Conservation (phyloP, 352 stramenopile species). For the Pythium periplocum region DNA sequence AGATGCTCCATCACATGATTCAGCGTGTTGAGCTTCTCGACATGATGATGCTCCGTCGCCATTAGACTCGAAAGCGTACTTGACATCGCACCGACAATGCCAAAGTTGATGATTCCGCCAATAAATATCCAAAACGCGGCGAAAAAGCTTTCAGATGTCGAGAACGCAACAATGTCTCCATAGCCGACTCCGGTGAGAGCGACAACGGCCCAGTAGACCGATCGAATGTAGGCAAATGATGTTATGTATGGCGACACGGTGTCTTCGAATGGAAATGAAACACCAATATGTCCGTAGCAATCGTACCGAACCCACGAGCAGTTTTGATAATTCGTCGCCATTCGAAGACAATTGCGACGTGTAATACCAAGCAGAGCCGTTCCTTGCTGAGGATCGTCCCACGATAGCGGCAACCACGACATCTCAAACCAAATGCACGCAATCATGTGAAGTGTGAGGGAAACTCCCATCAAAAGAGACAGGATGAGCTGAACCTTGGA, state of each 20-base stretch:
- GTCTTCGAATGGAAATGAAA: constrained; percentile 41
- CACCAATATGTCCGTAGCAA: constrained; percentile 58
- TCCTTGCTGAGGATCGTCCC: not conserved
- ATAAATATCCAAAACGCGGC: constrained; percentile 74
- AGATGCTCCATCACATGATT: constrained; percentile 63
- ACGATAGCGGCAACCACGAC: constrained; percentile 33
- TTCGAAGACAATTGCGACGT: constrained; percentile 35
- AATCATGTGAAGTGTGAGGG: constrained; percentile 52
- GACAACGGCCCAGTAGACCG: constrained; percentile 72
- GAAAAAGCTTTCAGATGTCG: constrained; percentile 65
- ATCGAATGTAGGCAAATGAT: constrained; percentile 62
- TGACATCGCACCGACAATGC: constrained; percentile 72
- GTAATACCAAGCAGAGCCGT: constrained; percentile 15
- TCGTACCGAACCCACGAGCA: constrained; percentile 71
- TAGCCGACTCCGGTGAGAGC: constrained; percentile 69
- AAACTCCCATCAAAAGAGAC: constrained; percentile 42
- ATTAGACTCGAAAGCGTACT: constrained; percentile 72
- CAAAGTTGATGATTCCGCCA: constrained; percentile 74
- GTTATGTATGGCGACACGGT: constrained; percentile 29
- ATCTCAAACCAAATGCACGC: constrained; percentile 72
- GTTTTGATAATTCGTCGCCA: constrained; percentile 48
- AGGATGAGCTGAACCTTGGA: constrained; percentile 51
- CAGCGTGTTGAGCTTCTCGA: constrained; percentile 64
- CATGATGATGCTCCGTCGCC: constrained; percentile 48
- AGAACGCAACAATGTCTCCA: constrained; percentile 69